phyloP scores from a whole-genome alignment of 2,329 filamentous ascomycete species.

The Paracorniculantispora psalliotae region DNA sequence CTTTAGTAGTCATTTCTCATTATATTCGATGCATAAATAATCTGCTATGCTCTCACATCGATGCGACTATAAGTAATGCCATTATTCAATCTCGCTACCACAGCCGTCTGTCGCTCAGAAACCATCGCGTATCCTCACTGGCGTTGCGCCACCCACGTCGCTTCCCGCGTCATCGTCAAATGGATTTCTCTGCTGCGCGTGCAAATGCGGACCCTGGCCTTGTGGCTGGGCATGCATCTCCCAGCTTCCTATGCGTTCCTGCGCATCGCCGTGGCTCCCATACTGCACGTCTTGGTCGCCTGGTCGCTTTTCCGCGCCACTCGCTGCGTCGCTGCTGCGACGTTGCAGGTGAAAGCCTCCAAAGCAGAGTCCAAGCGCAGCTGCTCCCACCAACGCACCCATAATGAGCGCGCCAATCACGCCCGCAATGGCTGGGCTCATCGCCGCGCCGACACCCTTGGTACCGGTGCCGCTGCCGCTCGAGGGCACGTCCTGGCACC shows the following conservation, averaged over 20 bases:
- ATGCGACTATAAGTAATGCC: no score
- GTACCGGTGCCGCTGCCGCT: not conserved
- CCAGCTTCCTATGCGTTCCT: constrained; percentile 47
- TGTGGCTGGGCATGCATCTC: constrained; percentile 32
- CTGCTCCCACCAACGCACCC: constrained; percentile 30
- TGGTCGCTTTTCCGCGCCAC: constrained; percentile 38
- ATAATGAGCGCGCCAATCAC: constrained; percentile 42
- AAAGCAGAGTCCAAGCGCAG: constrained; percentile 29
- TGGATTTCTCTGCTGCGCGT: constrained; percentile 19
- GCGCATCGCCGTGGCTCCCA: constrained; percentile 33
- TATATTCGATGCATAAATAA: no score
- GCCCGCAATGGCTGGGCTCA: constrained; percentile 38
- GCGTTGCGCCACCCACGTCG: constrained; percentile 27
- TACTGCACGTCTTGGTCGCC: constrained; percentile 40
- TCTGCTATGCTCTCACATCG: no score
- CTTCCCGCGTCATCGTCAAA: constrained; percentile 31
- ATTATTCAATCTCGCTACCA: not conserved
- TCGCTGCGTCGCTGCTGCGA: constrained; percentile 26
- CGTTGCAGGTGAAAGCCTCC: constrained; percentile 30
- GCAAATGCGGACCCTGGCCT: constrained; percentile 21
- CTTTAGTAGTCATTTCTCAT: no score
- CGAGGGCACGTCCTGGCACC: constrained; percentile 28
- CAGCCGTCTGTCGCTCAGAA: constrained; percentile 23
- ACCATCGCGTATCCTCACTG: constrained; percentile 35
- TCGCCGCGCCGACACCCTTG: not conserved